Evolutionary conservation across 257 asterid species (phyloP).

Genomic region (Plectranthus barbatus): DNA sequence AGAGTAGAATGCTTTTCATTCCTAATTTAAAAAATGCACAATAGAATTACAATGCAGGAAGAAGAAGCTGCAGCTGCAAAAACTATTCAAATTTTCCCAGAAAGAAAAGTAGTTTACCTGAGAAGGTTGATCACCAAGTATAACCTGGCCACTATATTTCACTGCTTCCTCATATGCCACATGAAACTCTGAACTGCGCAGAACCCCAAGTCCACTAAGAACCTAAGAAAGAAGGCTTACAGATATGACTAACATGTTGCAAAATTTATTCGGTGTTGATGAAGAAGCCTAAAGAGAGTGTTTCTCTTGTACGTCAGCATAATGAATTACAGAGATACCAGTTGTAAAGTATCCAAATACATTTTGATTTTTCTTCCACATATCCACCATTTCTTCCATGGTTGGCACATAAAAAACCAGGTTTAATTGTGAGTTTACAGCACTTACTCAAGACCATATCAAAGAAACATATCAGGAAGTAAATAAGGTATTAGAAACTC

Average conservation of each 20-base stretch:
- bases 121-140: constrained; percentile 91
- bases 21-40: background rate
- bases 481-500: too few relatives aligned
- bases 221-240: constrained; percentile 37
- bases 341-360: constrained; percentile 71
- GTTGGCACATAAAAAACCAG: constrained; percentile 65
- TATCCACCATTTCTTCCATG: constrained; percentile 52
- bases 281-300: constrained; percentile 10
- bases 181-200: constrained; percentile 91
- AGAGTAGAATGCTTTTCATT: background rate
- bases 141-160: constrained; percentile 83
- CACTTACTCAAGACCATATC: too few relatives aligned
- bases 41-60: background rate
- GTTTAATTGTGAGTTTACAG: background rate
- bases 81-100: constrained; percentile 3
- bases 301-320: too few relatives aligned
- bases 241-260: too few relatives aligned
- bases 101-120: constrained; percentile 43
- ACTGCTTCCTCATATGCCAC: constrained; percentile 91
- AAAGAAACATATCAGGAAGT: too few relatives aligned
- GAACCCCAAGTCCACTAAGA: constrained; percentile 75
- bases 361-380: too few relatives aligned
- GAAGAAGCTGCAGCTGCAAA: background rate
- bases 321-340: too few relatives aligned
- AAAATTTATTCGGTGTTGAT: background rate